These are phyloP conservation scores for Pezicula carpinea DNA, from an alignment of 2,329 filamentous ascomycete species.

Conservation along the genomic window DNA sequence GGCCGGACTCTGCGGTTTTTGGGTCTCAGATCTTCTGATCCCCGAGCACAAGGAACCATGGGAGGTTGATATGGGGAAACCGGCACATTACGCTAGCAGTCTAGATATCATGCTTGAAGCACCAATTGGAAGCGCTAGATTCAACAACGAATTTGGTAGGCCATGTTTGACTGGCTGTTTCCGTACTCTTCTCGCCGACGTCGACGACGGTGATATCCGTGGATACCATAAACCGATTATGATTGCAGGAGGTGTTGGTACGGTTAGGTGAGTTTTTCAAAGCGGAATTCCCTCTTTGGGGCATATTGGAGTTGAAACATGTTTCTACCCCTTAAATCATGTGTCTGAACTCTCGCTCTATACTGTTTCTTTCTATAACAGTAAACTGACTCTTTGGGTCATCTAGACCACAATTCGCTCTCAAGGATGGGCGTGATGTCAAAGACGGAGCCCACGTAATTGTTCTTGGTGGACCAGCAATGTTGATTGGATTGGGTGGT, in stretches of 20 bases:
- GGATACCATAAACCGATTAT: constrained; percentile 99
- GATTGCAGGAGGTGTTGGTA: constrained; percentile 94
- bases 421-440: constrained; percentile 78
- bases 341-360: no score
- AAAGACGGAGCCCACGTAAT: constrained; percentile 85
- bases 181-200: constrained; percentile 74
- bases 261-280: constrained; percentile 44
- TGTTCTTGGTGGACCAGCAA: constrained; percentile 90
- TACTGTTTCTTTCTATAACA: no score
- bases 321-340: no score
- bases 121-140: constrained; percentile 88
- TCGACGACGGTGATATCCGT: constrained; percentile 64
- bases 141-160: constrained; percentile 97
- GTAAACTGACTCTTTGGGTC: neutral
- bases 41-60: constrained; percentile 79
- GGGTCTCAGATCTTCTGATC: constrained; percentile 89
- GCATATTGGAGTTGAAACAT: no score
- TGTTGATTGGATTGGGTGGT: constrained; percentile 95
- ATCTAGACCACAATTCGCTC: constrained; percentile 74
- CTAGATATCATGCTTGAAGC: constrained; percentile 97
- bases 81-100: constrained; percentile 86
- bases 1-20: constrained; percentile 87
- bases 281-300: neutral
- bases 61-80: constrained; percentile 88
- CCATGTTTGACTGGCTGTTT: constrained; percentile 88